Base-by-base conservation (phyloP, 106 monocot genomes). In the Agapanthus africanus region DNA sequence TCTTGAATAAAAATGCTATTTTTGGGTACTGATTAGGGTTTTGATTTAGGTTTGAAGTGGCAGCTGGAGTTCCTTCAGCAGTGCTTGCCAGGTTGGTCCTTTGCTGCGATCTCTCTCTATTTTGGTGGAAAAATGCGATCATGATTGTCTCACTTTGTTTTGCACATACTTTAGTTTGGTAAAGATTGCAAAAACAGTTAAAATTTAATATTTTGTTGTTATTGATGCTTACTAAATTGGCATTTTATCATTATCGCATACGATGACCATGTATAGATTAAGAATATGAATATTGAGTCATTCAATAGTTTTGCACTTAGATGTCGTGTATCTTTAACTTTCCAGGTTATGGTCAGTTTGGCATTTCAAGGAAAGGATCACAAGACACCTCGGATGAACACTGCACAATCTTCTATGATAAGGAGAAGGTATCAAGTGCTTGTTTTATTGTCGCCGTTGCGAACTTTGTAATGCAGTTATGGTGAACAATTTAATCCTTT, bases 61-160 rank as follows among this genome's bases (percentile, higher is more conserved):
- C 95, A 95, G 83, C 70, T 95, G 75, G 95, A 95, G 36, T 95
- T 84, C 71, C 79, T 95, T 4, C 91, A 95, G 75, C 91, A 91
- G 76, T 88, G 88, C 67, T 77, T 95, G 42, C 95, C 95, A 68
- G 83, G 95, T 88, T 50, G 31, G 36, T 22, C 40, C 5, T 0
- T 25, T n/a, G n/a, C n/a, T n/a, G 18, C 34, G 49, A 16, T 52
- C 15, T 25, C 25, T 59, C 23, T 22, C 11, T 62, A 38, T 1
- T 19, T 47, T 47, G 15, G n/a, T n/a, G n/a, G n/a, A n/a, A n/a
- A n/a, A n/a, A 13, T 61, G 14, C 26, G 37, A 8, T 28, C 15
- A 35, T 60, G 22, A 37, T 68, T 5, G 22, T 11, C n/a, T n/a
- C n/a, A n/a, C n/a, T n/a, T n/a, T n/a, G n/a, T n/a, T n/a, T n/a